Percentiles rank a stretch among this genome's conserved stretches.
These are phyloP conservation scores for Tolypocladium amazonense DNA, from an alignment of 2,329 filamentous ascomycete genomes.

Conservation along the genomic window DNA sequence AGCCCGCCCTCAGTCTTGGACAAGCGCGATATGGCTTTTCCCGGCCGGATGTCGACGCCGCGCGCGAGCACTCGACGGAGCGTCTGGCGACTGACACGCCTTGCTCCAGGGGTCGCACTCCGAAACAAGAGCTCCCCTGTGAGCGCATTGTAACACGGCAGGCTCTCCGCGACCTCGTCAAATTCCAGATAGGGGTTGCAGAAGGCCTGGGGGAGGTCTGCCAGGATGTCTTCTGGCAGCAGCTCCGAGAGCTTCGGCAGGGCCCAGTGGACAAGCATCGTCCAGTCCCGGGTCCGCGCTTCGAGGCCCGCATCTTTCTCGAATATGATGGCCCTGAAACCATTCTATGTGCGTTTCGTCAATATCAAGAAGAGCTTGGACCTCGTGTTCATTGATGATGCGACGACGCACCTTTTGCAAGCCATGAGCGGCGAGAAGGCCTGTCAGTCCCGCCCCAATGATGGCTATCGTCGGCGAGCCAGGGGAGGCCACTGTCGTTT, in stretches of 20 bases:
- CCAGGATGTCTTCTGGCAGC: slow-evolving; percentile 19
- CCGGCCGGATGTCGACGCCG: slow-evolving; percentile 22
- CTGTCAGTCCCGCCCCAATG: slow-evolving; percentile 26
- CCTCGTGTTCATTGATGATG: not conserved
- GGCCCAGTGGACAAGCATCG: slow-evolving; percentile 29
- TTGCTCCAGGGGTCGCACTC: slow-evolving; percentile 18
- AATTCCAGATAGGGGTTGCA: slow-evolving; percentile 24
- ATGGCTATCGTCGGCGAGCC: slow-evolving; percentile 17
- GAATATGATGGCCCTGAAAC: slow-evolving; percentile 20
- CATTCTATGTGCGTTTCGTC: slow-evolving; percentile 12
- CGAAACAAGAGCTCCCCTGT: slow-evolving; percentile 25
- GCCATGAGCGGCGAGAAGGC: slow-evolving; percentile 24
- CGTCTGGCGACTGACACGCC: slow-evolving; percentile 23
- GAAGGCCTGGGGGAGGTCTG: slow-evolving; percentile 16
- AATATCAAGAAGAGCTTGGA: not conserved
- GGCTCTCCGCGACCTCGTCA: slow-evolving; percentile 15
- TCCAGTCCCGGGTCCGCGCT: slow-evolving; percentile 24
- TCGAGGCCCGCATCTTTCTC: slow-evolving; percentile 18
- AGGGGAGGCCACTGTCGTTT: slow-evolving; percentile 5
- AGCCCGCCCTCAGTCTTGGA: slow-evolving; percentile 4
- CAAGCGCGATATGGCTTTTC: slow-evolving; percentile 9
- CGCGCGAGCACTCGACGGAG: slow-evolving; percentile 19
- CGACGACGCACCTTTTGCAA: slow-evolving; percentile 17
- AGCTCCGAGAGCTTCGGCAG: slow-evolving; percentile 21
- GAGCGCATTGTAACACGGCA: slow-evolving; percentile 21